Evolutionary conservation across 768 basidiomycete species (phyloP).

Genomic region (Leccinum disarticulatum): DNA sequence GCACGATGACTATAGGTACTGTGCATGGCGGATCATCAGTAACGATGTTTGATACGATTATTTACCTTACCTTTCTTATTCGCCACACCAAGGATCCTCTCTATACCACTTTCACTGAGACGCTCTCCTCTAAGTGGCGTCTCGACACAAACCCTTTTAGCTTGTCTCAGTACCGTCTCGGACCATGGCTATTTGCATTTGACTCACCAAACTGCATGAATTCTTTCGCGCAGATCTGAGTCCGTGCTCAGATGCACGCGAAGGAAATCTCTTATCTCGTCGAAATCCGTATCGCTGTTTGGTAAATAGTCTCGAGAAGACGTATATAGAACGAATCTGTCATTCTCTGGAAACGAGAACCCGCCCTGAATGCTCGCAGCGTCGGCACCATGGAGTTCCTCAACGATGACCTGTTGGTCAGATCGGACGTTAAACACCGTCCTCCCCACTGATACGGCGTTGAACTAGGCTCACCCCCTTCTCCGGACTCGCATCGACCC

Average conservation of each 20-base stretch:
- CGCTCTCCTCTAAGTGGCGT: constrained; percentile 8
- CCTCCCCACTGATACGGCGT: background rate
- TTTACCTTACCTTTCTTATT: constrained; percentile 4
- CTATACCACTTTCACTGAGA: constrained; percentile 9
- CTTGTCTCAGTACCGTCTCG: background rate
- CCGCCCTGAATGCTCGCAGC: background rate
- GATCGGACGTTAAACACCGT: background rate
- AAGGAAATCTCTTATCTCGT: constrained; percentile 2
- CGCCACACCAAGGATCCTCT: constrained; percentile 6
- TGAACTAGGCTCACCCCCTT: background rate
- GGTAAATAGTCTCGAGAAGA: constrained; percentile 4
- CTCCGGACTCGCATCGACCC: constrained; percentile 2
- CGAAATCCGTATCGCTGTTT: constrained; percentile 9
- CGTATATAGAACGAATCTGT: constrained; percentile 7
- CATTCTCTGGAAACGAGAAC: constrained; percentile 1
- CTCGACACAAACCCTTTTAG: constrained; percentile 6
- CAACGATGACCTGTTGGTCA: background rate
- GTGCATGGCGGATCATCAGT: background rate
- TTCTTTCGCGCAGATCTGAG: background rate
- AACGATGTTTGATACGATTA: background rate
- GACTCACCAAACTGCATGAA: constrained; percentile 9
- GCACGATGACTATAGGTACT: constrained; percentile 7
- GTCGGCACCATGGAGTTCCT: background rate
- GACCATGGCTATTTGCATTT: background rate
- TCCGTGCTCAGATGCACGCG: background rate